phyloP scores from a whole-genome alignment of 2,329 filamentous ascomycete genomes.

The Diatrype stigma region DNA sequence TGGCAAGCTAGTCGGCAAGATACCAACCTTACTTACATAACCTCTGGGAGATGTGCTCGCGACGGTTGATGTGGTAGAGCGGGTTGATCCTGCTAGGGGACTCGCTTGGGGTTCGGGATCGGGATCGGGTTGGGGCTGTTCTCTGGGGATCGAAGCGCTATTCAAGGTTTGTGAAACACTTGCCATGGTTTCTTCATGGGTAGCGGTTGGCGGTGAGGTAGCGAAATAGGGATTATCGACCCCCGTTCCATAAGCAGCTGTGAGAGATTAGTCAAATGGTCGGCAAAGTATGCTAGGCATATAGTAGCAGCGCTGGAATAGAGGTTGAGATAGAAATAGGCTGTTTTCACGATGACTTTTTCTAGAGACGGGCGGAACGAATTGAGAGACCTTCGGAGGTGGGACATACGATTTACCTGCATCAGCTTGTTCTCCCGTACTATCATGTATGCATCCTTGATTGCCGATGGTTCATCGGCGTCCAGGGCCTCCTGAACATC shows the following conservation, averaged over 20 bases:
- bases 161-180: constrained; percentile 52
- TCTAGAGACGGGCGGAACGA: background rate
- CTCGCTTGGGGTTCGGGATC: constrained; percentile 37
- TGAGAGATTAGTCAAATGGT: constrained; percentile 20
- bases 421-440: constrained; percentile 97
- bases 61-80: constrained; percentile 48
- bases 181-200: constrained; percentile 49
- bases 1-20: constrained; percentile 86
- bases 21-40: constrained; percentile 80
- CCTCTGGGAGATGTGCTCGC: constrained; percentile 46
- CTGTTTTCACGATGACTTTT: background rate
- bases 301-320: background rate
- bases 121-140: constrained; percentile 10
- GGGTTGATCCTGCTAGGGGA: constrained; percentile 50
- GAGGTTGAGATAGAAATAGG: no score
- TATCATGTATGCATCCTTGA: constrained; percentile 98
- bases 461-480: constrained; percentile 89
- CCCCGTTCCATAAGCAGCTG: constrained; percentile 45
- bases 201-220: constrained; percentile 42
- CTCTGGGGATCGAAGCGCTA: constrained; percentile 11
- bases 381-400: background rate
- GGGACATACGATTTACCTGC: constrained; percentile 79
- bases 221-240: constrained; percentile 39
- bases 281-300: background rate
- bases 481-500: constrained; percentile 93